A percentile compares a stretch with the other conserved stretches of the same genome.
Conservation (phyloP, 306 rosid species). For the Phaseolus lunatus region DNA sequence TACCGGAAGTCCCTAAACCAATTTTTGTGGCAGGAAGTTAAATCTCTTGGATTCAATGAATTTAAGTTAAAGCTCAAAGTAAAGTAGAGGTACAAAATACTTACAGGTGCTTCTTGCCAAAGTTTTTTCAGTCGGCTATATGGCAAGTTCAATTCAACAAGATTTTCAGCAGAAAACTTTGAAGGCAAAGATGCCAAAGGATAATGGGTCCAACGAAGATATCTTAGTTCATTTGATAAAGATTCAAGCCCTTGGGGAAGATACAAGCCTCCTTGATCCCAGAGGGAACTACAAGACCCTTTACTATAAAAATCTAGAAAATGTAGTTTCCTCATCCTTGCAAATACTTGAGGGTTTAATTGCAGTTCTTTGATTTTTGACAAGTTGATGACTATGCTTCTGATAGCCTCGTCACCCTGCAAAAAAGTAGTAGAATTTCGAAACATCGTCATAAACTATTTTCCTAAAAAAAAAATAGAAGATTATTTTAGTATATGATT, state of each 20-base stretch:
- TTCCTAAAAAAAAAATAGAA: neutral
- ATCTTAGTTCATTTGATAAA: constrained; percentile 28
- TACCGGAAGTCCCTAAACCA: neutral
- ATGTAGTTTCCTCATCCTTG: constrained; percentile 25
- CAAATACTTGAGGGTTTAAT: constrained; percentile 31
- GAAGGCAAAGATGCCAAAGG: constrained; percentile 46
- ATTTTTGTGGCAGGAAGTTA: too few species aligned
- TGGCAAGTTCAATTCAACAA: constrained; percentile 36
- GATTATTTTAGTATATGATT: neutral
- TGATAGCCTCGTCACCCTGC: constrained; percentile 44
- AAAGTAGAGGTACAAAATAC: too few species aligned
- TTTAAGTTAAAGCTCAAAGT: neutral
- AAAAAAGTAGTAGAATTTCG: neutral
- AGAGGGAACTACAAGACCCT: neutral
- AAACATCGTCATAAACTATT: neutral
- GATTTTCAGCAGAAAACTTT: constrained; percentile 20
- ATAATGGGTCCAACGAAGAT: constrained; percentile 40
- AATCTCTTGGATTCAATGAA: neutral
- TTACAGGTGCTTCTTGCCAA: constrained; percentile 44
- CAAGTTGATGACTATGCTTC: constrained; percentile 35
- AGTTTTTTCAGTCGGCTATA: constrained; percentile 31
- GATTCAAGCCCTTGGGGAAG: constrained; percentile 33
- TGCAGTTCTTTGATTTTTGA: neutral
- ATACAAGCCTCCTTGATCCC: neutral
- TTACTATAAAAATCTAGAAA: constrained; percentile 22